Conservation (phyloP, 768 basidiomycete species). For the Crepidotus variabilis region DNA sequence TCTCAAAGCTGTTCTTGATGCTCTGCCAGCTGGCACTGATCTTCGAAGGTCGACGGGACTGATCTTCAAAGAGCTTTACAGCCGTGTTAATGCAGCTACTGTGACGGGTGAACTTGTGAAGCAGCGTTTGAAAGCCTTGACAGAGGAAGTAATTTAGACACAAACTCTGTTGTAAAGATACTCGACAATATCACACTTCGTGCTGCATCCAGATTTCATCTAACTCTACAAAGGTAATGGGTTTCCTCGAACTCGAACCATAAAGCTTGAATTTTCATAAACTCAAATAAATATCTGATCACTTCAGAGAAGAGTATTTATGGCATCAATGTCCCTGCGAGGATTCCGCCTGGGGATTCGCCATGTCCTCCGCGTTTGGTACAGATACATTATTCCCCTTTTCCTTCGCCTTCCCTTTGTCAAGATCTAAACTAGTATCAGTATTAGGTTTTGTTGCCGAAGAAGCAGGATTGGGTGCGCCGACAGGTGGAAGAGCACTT, state of each 20-base stretch:
- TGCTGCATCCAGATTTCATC: too few relatives aligned
- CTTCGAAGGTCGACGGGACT: constrained; percentile 38
- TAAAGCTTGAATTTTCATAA: too few relatives aligned
- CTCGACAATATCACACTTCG: too few relatives aligned
- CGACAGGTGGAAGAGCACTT: constrained; percentile 56
- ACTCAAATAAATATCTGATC: too few relatives aligned
- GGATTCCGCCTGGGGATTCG: background rate
- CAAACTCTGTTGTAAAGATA: background rate
- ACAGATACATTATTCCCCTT: background rate
- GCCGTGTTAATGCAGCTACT: constrained; percentile 51
- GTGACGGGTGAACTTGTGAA: constrained; percentile 60
- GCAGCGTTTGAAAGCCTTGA: constrained; percentile 35
- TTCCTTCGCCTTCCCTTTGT: constrained; percentile 6
- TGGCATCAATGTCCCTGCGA: background rate
- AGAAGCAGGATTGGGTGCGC: background rate
- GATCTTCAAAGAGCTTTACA: constrained; percentile 64
- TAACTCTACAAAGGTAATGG: too few relatives aligned
- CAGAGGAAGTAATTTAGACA: constrained; percentile 1
- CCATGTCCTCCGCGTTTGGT: background rate
- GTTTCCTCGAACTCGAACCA: too few relatives aligned
- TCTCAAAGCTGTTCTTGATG: constrained; percentile 39
- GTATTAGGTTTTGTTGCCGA: background rate
- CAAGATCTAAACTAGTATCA: background rate
- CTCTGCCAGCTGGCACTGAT: constrained; percentile 22
- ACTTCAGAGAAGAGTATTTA: too few relatives aligned